These are phyloP conservation scores for Leccinum imitatum DNA, from an alignment of 768 basidiomycete species.

Conservation along the genomic window DNA sequence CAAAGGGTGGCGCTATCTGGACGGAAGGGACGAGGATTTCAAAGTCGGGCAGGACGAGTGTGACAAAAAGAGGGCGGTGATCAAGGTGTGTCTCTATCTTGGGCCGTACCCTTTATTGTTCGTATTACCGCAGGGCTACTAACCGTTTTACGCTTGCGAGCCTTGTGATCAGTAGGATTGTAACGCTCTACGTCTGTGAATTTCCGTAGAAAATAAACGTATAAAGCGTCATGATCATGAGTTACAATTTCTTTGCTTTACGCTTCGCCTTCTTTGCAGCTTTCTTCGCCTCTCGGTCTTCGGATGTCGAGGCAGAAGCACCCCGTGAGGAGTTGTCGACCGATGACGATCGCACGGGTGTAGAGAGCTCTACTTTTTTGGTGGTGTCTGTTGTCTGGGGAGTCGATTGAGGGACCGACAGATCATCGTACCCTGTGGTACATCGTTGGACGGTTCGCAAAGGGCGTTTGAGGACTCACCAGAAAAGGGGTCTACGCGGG, in stretches of 20 bases:
- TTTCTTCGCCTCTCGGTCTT: slow-evolving; percentile 25
- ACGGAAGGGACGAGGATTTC: slow-evolving; percentile 65
- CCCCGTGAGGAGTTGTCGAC: slow-evolving; percentile 17
- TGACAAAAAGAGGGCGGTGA: slow-evolving; percentile 65
- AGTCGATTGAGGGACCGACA: not conserved
- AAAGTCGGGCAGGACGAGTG: slow-evolving; percentile 80
- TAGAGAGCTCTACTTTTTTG: slow-evolving; percentile 12
- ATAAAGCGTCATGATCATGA: slow-evolving; percentile 7
- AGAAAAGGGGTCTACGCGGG: slow-evolving; percentile 63
- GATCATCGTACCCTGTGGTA: slow-evolving; percentile 34
- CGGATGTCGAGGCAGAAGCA: slow-evolving; percentile 23
- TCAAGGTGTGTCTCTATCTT: slow-evolving; percentile 43
- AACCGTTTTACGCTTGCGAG: slow-evolving; percentile 16
- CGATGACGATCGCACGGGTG: not conserved
- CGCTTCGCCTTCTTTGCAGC: slow-evolving; percentile 36
- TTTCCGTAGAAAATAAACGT: slow-evolving; percentile 16
- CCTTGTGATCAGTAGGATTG: slow-evolving; percentile 12
- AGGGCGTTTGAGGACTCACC: slow-evolving; percentile 36
- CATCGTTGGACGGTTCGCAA: not conserved
- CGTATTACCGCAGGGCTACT: slow-evolving; percentile 12
- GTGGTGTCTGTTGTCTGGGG: not conserved
- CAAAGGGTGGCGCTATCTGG: slow-evolving; percentile 64
- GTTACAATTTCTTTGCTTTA: slow-evolving; percentile 29
- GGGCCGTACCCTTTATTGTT: slow-evolving; percentile 30
- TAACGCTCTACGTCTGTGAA: slow-evolving; percentile 12